Base-by-base conservation (phyloP, 1,284 basidiomycete genomes). In the Cutaneotrichosporon daszewskae region DNA sequence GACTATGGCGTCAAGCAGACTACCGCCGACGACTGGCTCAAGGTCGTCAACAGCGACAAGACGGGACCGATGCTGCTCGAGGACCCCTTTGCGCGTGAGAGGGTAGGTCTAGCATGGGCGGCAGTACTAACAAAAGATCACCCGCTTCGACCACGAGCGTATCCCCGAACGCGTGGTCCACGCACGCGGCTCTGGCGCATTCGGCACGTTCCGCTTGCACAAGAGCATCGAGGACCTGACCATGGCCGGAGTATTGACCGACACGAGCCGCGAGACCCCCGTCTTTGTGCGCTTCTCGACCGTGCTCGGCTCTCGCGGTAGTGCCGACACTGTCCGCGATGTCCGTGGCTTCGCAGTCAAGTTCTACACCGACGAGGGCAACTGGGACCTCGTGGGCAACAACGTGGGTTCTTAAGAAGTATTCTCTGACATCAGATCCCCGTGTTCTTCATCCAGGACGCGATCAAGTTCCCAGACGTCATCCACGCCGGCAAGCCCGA, bases 311-410 rank as follows among this genome's bases (percentile, higher is more conserved):
- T 77, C 80, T 2, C 76, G 78, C 44, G 87, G 86, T 16, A 84
- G 81, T 47, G 82, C 85, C 3, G 73, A 74, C 47, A 59, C 57
- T 23, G 64, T 85, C 20, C 79, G 87, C 28, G 87, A 91, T 58
- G 84, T 85, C 19, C 85, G 89, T 71, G 90, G 89, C 5, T 95
- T 94, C 63, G 80, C 89, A 3, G 71, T 94, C 76, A 95, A 95
- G 76, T 75, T 95, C 55, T 82, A 79, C 68, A 91, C 91, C 0
- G 79, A 85, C 19, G 79, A 94, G 64, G 90, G 90, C 24, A 90
- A 85, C 75, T 82, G 83, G 74, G 86, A 90, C 57, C 67, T 88
- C 22, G 85, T 87, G 23, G 62, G 62, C 8, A 69, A 67, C 54
- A 71, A 74, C 55, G 71, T 18, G 11, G n/a, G 26, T 28, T 11